These are phyloP conservation scores for Scutellaria baicalensis DNA, from an alignment of 257 asterid genomes.

Conservation along the genomic window DNA sequence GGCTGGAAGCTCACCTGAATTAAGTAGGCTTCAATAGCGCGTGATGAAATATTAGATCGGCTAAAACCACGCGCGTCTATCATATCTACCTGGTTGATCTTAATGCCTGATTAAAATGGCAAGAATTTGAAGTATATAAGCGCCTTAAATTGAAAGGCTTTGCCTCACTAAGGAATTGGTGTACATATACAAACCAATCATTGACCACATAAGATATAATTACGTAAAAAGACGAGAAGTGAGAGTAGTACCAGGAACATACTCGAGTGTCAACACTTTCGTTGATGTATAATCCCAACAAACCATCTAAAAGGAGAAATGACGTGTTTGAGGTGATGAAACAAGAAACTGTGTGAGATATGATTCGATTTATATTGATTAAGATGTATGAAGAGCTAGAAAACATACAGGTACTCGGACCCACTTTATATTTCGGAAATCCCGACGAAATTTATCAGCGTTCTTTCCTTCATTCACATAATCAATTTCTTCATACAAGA, in stretches of 20 bases:
- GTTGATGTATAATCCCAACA: slow-evolving; percentile 88
- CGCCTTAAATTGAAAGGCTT: background rate
- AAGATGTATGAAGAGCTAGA: slow-evolving; percentile 10
- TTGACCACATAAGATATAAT: background rate
- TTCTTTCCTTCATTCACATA: slow-evolving; percentile 96
- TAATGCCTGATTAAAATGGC: slow-evolving; percentile 50
- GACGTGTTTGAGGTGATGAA: no score
- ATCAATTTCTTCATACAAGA: slow-evolving; percentile 90
- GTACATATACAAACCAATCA: background rate
- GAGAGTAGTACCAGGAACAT: slow-evolving; percentile 69
- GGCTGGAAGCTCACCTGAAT: slow-evolving; percentile 51
- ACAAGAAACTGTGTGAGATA: no score
- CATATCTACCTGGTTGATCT: slow-evolving; percentile 69
- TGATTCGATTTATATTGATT: no score
- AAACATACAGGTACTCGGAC: slow-evolving; percentile 97
- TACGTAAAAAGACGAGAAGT: background rate
- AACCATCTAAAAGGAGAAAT: slow-evolving; percentile 58
- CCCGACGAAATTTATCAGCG: slow-evolving; percentile 94
- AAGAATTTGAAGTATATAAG: background rate
- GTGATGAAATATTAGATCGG: slow-evolving; percentile 75
- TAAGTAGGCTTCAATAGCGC: slow-evolving; percentile 90
- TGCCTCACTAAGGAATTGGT: background rate
- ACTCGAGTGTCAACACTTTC: slow-evolving; percentile 88
- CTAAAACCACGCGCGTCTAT: slow-evolving; percentile 65
- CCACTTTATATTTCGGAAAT: slow-evolving; percentile 95